phyloP scores from a whole-genome alignment of 139 green algal species.

The Chlamydomonas eustigma region DNA sequence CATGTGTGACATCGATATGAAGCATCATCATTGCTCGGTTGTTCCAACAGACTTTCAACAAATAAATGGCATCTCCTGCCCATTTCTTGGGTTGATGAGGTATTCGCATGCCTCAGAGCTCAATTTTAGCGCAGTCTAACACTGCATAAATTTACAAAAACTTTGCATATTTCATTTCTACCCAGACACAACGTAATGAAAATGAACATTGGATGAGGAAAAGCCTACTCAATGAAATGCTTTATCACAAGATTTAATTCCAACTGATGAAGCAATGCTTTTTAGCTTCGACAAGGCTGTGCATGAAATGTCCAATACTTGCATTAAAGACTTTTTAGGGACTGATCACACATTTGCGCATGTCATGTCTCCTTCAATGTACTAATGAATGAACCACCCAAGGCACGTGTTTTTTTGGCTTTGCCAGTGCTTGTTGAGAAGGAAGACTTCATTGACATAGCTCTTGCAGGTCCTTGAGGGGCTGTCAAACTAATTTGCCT shows the following conservation, averaged over 20 bases:
- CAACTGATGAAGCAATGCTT: neutral
- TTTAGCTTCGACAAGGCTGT: neutral
- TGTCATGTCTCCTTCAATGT: neutral
- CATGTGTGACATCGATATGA: too few relatives aligned
- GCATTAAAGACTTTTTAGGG: neutral
- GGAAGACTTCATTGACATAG: neutral
- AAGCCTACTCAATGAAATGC: neutral
- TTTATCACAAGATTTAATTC: neutral
- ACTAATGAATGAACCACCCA: neutral
- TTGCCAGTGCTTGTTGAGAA: neutral
- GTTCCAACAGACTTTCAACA: too few relatives aligned
- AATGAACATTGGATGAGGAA: too few relatives aligned
- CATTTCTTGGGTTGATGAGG: too few relatives aligned
- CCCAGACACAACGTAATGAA: too few relatives aligned
- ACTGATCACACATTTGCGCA: too few relatives aligned
- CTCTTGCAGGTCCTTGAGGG: neutral
- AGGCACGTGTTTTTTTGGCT: neutral
- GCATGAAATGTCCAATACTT: neutral
- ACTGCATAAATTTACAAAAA: too few relatives aligned
- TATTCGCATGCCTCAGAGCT: too few relatives aligned
- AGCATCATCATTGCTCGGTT: too few relatives aligned
- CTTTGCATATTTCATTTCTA: too few relatives aligned
- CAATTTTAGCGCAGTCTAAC: too few relatives aligned
- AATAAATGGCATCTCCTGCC: too few relatives aligned
- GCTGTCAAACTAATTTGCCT: neutral